Evolutionary conservation across 495 filamentous ascomycete genomes (phyloP), one percentile per base, ranked within the genome.

Genomic region (Echria macrotheca): DNA sequence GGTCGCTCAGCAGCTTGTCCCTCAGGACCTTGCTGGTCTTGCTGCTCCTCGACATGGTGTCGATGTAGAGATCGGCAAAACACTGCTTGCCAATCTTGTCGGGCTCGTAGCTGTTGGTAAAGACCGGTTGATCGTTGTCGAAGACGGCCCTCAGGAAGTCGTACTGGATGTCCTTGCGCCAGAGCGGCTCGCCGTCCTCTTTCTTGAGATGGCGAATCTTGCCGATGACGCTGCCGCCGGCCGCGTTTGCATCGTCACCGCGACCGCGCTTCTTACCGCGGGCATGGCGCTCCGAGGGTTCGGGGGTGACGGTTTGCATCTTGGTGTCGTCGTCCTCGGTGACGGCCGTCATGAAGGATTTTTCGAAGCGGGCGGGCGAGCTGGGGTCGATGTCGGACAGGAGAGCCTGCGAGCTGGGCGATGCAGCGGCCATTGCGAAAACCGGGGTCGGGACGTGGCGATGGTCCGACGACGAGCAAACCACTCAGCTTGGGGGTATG

Each of bases 21-120:
- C 94, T 87, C 43, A 98, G 75, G 50, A 98, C 94, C 69, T 97
- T 96, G 70, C 93, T 97, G 23, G 91, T 96, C 74, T 98, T 98
- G 77, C 89, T 96, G 67, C 93, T 98, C 68, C 89, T 78, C 5
- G 94, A 90, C 93, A 98, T 98, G 33, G 91, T 89, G 67, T 97
- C 91, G 61, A 98, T 89, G 68, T 98, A 98, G 40, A 97, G 78
- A 67, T 98, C 89, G 23, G 93, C 89, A 61, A 98, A 98, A 54
- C 84, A 93, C 60, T 90, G 78, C 52, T 83, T 82, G 55, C 77
- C 77, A 39, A 80, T 75, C 37, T 75, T 72, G 49, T 89, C 84
- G 7, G 78, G 75, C 50, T 85, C 83, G 66, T 86, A 87, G 63
- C 75, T 78, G 59, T 91, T 91, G 56, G 90, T 95, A 65, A 98